These are phyloP conservation scores for Fistulinella prunicolor DNA, from an alignment of 768 basidiomycete species.

Conservation along the genomic window DNA sequence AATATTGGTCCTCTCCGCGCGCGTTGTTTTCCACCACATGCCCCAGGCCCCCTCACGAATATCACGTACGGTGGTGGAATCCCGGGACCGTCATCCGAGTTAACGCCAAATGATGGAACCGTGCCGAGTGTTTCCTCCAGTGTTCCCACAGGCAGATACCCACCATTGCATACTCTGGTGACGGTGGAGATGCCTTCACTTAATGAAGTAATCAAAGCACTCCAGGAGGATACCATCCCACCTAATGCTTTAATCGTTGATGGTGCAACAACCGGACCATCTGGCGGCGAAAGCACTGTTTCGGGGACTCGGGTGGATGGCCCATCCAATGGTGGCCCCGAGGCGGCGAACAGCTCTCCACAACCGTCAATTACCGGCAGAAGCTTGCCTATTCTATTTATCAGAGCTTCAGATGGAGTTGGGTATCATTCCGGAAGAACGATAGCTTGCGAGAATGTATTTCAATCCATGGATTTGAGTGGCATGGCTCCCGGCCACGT, in stretches of 20 bases:
- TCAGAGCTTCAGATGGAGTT: conserved; percentile 78
- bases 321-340: conserved; percentile 19
- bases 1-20: conserved; percentile 82
- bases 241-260: conserved; percentile 35
- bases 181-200: conserved; percentile 83
- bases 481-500: conserved; percentile 44
- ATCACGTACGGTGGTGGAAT: conserved; percentile 56
- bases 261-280: conserved; percentile 32
- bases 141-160: conserved; percentile 46
- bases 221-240: conserved; percentile 67
- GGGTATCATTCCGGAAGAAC: conserved; percentile 87
- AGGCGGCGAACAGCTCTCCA: conserved; percentile 26
- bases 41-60: conserved; percentile 64
- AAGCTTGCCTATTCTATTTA: conserved; percentile 76
- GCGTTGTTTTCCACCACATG: conserved; percentile 70
- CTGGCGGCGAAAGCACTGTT: conserved; percentile 21
- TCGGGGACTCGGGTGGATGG: conserved; percentile 31
- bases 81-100: conserved; percentile 35
- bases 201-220: conserved; percentile 69
- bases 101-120: conserved; percentile 26
- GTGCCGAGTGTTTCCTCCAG: conserved; percentile 16
- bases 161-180: conserved; percentile 72
- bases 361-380: conserved; percentile 60
- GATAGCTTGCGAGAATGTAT: conserved; percentile 78
- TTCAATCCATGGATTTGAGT: conserved; percentile 64